These are phyloP conservation scores for Nemania bipapillata DNA, from an alignment of 2,329 filamentous ascomycete species.

Conservation along the genomic window DNA sequence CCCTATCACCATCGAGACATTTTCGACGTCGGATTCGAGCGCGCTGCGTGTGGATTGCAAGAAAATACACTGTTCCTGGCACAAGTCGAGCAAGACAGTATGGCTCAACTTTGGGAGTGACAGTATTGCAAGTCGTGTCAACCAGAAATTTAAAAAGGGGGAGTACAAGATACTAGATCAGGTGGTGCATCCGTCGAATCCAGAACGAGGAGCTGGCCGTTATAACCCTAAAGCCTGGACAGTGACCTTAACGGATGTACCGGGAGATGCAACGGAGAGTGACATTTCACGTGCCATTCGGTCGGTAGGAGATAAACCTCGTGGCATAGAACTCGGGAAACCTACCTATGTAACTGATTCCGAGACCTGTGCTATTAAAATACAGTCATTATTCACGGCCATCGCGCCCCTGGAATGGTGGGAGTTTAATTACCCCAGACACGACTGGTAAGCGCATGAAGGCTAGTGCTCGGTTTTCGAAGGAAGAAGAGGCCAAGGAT, in stretches of 20 bases:
- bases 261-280: conserved; percentile 28
- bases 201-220: conserved; percentile 1
- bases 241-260: conserved; percentile 45
- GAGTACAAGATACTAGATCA: conserved; percentile 43
- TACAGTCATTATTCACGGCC: conserved; percentile 49
- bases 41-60: conserved; percentile 51
- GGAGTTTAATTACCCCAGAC: conserved; percentile 44
- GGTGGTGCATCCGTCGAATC: conserved; percentile 30
- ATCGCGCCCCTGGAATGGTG: conserved; percentile 53
- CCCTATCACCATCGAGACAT: conserved; percentile 8
- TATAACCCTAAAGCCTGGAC: conserved; percentile 40
- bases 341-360: conserved; percentile 45
- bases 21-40: conserved; percentile 44
- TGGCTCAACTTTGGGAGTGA: conserved; percentile 48
- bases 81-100: conserved; percentile 46
- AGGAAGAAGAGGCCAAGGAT: conserved; percentile 53
- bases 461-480: conserved; percentile 54
- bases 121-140: conserved; percentile 40
- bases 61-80: conserved; percentile 54
- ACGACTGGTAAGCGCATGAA: conserved; percentile 53
- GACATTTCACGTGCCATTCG: conserved; percentile 42
- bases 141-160: conserved; percentile 40
- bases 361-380: conserved; percentile 37
- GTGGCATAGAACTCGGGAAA: conserved; percentile 37
- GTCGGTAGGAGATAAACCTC: conserved; percentile 32